Base-by-base conservation (phyloP, 1,284 basidiomycete species). In the Sparassis latifolia region DNA sequence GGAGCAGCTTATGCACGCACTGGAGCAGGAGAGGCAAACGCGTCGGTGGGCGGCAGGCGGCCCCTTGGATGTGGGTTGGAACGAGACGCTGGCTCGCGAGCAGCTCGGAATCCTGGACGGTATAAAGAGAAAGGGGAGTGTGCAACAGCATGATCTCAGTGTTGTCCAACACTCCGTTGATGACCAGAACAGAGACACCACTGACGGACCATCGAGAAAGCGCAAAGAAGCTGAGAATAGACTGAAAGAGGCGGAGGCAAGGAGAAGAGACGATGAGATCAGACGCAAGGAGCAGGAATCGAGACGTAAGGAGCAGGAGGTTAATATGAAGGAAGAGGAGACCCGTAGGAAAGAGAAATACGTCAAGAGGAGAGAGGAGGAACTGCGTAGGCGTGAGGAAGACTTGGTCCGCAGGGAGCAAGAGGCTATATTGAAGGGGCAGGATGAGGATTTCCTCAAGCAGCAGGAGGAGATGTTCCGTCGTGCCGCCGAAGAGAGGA, bases 81-180 rank as follows among this genome's bases (percentile, higher is more conserved):
- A 49, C 40, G 57, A 54, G 33, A 51, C 47, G 7, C 42, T 63
- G 43, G 53, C 57, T 37, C 52, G 55, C 53, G 61, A 66, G 51
- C 68, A 69, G 56, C 61, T 66, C 45, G 63, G 58, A 12, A 63
- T 68, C 44, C 55, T 64, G 53, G 62, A 66, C 41, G 57, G 54
- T 44, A 62, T 67, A 33, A 55, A 66, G 58, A 58, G 57, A 52
- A 49, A 52, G 52, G 51, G 42, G 49, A 55, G 44, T 31, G 52
- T 35, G 44, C 55, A 31, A 50, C 49, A 45, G 12, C 56, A 42
- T 7, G 50, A 48, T 40, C 47, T 51, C 41, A 51, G n/a, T 43
- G 49, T 50, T 35, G 45, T 20, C 48, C 9, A 44, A 46, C 12
- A 42, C 55, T 41, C 20, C 20, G 42, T 32, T 42, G 50, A 47